A percentile compares a stretch with the other conserved stretches of the same genome.
These are phyloP conservation scores for Xylaria grammica DNA, from an alignment of 495 filamentous ascomycete genomes.

Conservation along the genomic window DNA sequence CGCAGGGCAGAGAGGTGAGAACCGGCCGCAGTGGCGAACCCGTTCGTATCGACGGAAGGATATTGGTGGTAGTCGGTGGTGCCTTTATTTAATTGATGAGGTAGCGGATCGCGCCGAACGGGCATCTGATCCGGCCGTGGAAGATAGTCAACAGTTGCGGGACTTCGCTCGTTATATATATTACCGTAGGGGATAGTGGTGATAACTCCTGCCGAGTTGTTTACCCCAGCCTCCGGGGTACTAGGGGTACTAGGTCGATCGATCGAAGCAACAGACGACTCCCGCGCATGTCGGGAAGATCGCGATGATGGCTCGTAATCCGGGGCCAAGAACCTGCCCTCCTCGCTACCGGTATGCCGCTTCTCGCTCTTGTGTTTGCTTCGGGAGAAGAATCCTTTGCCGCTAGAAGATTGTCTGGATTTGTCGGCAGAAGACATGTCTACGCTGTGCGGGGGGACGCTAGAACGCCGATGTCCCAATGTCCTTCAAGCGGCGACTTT, in stretches of 20 bases:
- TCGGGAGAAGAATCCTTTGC: conserved; percentile 85
- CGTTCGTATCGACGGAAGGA: conserved; percentile 68
- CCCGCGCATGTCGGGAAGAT: conserved; percentile 79
- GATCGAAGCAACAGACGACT: conserved; percentile 75
- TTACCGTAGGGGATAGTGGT: conserved; percentile 89
- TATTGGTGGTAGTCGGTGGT: conserved; percentile 89
- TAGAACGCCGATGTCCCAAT: conserved; percentile 31
- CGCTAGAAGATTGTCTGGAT: conserved; percentile 79
- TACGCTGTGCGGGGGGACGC: conserved; percentile 27
- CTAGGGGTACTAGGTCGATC: conserved; percentile 62
- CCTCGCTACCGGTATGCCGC: conserved; percentile 56
- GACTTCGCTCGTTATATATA: conserved; percentile 69
- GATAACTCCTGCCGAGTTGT: conserved; percentile 82
- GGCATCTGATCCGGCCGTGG: conserved; percentile 70
- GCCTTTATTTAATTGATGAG: conserved; percentile 80
- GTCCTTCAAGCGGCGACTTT: conserved; percentile 25
- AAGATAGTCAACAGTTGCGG: conserved; percentile 77
- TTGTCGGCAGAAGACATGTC: conserved; percentile 73
- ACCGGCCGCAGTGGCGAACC: conserved; percentile 51
- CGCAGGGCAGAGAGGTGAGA: conserved; percentile 70
- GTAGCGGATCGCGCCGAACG: conserved; percentile 70
- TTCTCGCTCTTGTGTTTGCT: conserved; percentile 77
- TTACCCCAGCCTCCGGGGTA: conserved; percentile 58
- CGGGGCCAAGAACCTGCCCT: conserved; percentile 54
- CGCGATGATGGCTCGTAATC: conserved; percentile 65